Evolutionary conservation across 805 yeast species (phyloP), one percentile per base, ranked within the genome.

Genomic region (Hanseniaspora taiwanica): DNA sequence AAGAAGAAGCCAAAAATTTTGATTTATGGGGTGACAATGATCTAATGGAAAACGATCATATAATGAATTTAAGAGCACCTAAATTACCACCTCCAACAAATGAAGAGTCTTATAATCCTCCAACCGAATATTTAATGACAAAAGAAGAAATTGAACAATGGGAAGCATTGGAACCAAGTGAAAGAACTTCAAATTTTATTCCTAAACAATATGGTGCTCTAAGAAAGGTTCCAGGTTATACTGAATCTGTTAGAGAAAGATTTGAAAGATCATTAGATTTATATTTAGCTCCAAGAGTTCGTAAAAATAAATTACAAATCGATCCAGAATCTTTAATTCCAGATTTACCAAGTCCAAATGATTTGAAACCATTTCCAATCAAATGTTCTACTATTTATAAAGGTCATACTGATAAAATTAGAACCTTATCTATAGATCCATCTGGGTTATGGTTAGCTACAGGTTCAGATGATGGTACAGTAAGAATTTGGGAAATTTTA

Each of bases 291-390:
- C 98, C 98, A 46, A 78, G 98, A 64, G 89, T 84, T 40, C 83
- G 95, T 55, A 84, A 78, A 52, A 80, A 83, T 59, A 86, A 86
- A 62, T 70, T 86, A 55, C 81, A 87, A 58, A 85, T 91, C 52
- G 97, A 91, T 53, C 97, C 98, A 6, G 97, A 91, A 49, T 81
- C 94, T 32, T 73, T 91, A 55, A 78, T 91, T 49, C 98, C 98
- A 9, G 94, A 91, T 54, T 72, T 91, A 49, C 98, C 98, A 31
- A 83, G 95, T 18, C 98, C 98, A 44, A 79, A 85, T 62, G 98
- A 91, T 61, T 69, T 91, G 52, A 76, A 94, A 60, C 98, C 98
- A 14, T 91, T 91, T 78, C 98, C 98, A 38, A 82, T 86, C 53
- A 74, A 77, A 54, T 77, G 91, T 49, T 81, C 96, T 3, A 86